A percentile compares a stretch with the other conserved stretches of the same genome.
Conservation (phyloP, 331 rosid species). For the Phaseolus coccineus region DNA sequence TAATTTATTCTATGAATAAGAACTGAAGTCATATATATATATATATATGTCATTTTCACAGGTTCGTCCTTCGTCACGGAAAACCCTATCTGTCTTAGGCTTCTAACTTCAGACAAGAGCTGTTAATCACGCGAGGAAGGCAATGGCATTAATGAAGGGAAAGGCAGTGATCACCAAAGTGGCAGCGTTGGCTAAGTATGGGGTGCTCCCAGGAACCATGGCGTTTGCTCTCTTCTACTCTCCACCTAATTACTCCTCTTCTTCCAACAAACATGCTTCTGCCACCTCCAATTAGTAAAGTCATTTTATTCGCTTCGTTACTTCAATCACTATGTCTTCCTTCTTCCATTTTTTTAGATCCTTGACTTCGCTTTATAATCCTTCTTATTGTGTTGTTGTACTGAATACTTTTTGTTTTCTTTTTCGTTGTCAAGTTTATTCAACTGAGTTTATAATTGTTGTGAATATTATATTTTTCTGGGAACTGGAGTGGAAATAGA, state of each 20-base stretch:
- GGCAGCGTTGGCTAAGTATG: slow-evolving; percentile 58
- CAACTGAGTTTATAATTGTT: not conserved
- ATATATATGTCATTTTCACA: not conserved
- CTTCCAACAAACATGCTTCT: slow-evolving; percentile 38
- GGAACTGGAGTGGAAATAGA: not conserved
- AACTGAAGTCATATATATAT: too few species aligned
- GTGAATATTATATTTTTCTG: not conserved
- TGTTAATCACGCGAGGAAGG: not conserved
- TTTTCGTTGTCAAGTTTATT: not conserved
- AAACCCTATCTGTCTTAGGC: not conserved
- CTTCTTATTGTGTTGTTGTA: not conserved
- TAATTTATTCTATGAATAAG: too few species aligned
- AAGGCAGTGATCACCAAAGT: slow-evolving; percentile 62
- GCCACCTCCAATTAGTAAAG: slow-evolving; percentile 47
- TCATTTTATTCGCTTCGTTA: not conserved
- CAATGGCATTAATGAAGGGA: slow-evolving; percentile 67
- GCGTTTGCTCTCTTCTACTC: slow-evolving; percentile 62
- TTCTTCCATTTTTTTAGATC: too few species aligned
- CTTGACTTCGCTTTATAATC: not conserved
- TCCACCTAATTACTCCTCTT: slow-evolving; percentile 53
- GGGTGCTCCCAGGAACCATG: slow-evolving; percentile 70
- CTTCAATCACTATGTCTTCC: not conserved
- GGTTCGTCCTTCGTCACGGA: not conserved
- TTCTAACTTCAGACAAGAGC: not conserved
- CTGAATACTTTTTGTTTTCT: not conserved